Evolutionary conservation across 2,329 filamentous ascomycete genomes (phyloP).

Genomic region (Corinectria fuckeliana): DNA sequence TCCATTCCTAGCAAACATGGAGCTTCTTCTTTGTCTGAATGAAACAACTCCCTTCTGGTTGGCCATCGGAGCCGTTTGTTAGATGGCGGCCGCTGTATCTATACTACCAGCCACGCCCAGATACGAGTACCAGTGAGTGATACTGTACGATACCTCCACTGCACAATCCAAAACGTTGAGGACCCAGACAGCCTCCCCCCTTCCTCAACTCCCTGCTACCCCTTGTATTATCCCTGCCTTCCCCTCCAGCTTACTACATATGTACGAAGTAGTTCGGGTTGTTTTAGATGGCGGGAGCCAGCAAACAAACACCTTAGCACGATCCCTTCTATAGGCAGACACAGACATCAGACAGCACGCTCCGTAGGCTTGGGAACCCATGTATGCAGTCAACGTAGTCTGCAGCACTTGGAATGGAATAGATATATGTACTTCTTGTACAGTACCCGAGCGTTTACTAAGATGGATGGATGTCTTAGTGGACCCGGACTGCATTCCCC

Average conservation of each 20-base stretch:
- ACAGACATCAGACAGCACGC: not conserved
- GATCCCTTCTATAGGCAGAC: not conserved
- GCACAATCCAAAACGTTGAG: constrained; percentile 16
- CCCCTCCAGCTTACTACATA: constrained; percentile 7
- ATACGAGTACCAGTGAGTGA: not conserved
- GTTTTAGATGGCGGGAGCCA: constrained; percentile 8
- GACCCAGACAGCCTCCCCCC: constrained; percentile 1
- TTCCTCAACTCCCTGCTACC: constrained; percentile 4
- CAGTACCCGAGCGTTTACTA: no score
- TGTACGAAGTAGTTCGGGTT: no score
- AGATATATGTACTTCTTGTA: no score
- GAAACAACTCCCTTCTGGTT: not conserved
- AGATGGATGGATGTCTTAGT: no score
- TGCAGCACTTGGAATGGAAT: constrained; percentile 3
- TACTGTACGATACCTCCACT: not conserved
- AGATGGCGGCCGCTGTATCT: not conserved
- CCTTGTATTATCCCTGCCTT: not conserved
- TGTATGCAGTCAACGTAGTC: no score
- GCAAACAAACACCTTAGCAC: constrained; percentile 7
- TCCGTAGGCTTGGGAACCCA: no score
- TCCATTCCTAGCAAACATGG: not conserved
- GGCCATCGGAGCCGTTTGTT: not conserved
- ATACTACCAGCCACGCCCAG: no score
- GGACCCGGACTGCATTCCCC: not conserved
- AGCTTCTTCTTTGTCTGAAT: not conserved